Base-by-base conservation (phyloP, 129 eudicot species). In the Helianthus tuberosus region DNA sequence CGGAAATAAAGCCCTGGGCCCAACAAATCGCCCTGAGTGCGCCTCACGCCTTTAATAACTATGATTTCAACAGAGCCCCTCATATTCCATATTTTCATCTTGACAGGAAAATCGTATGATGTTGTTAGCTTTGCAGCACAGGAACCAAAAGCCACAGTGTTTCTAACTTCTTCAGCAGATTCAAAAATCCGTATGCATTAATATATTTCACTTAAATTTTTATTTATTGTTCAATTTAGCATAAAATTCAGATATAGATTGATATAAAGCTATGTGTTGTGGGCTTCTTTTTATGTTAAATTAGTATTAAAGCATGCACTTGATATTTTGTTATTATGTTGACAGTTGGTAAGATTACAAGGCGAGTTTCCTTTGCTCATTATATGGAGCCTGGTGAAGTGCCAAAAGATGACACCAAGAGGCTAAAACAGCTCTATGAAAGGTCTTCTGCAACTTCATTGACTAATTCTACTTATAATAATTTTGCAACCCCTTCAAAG, bases 291-390 rank as follows among this genome's bases (percentile, higher is more conserved):
- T 27, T 27, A 39, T 39, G 46, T 41, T 41, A 41, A 5, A 41
- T 41, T 41, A 8, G 8, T 14, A 12, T 1, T 46, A 15, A 14
- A 49, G 6, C 48, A 50, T 59, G 15, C 51, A 36, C 63, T 1
- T 64, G 9, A 25, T n/a, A 15, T 63, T 23, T 64, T 41, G 50
- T 55, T 43, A 36, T 65, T 53, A 72, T 23, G 25, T 48, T 77
- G 66, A 67, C 91, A 92, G 96, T 77, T 83, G 96, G 98, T 36
- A 89, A 89, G 81, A 85, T 89, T 65, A 69, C 98, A 61, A 68
- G 96, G 74, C 85, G 82, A 15, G 86, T 92, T 55, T 87, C 93
- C 38, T 77, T 92, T 25, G 73, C 87, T 66, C 89, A 82, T 83
- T 92, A 89, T 79, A 77, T 94, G 35, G 98, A 92, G 71, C 84